phyloP scores from a whole-genome alignment of 225 moss, liverwort and hornwort genomes.

The Bryoerythrophyllum caledonicum region DNA sequence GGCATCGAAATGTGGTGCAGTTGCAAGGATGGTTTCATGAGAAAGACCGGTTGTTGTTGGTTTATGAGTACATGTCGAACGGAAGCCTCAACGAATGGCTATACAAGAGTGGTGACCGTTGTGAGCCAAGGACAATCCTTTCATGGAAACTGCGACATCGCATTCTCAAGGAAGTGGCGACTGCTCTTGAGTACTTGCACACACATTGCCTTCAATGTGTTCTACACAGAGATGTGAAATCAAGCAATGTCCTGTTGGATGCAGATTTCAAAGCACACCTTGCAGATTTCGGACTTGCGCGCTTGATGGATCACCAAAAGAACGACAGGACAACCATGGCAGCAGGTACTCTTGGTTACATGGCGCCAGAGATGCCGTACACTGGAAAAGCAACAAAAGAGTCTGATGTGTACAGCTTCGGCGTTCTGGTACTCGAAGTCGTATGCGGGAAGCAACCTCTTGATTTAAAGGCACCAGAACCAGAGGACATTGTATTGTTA shows the following conservation, averaged over 20 bases:
- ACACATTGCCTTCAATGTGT: neutral
- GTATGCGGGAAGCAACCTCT: neutral
- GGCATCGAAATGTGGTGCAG: neutral
- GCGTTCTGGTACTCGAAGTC: too few species aligned
- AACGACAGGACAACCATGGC: too few species aligned
- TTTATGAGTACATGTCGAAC: neutral
- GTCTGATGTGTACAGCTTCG: too few species aligned
- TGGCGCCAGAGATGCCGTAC: too few species aligned
- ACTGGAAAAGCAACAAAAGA: too few species aligned
- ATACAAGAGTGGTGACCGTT: neutral
- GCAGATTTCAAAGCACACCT: neutral
- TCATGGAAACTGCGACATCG: neutral
- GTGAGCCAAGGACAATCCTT: rapidly evolving
- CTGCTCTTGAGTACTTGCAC: neutral
- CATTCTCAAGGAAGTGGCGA: neutral
- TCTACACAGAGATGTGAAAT: neutral
- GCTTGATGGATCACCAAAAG: neutral
- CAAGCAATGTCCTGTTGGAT: neutral
- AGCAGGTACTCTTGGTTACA: too few species aligned
- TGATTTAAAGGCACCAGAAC: neutral
- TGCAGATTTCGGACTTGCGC: neutral
- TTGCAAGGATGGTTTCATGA: neutral
- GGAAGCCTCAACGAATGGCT: neutral
- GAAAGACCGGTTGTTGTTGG: neutral
- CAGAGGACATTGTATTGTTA: too few species aligned